These are phyloP conservation scores for Coleophoma crateriformis DNA, from an alignment of 2,329 filamentous ascomycete species.

Conservation along the genomic window DNA sequence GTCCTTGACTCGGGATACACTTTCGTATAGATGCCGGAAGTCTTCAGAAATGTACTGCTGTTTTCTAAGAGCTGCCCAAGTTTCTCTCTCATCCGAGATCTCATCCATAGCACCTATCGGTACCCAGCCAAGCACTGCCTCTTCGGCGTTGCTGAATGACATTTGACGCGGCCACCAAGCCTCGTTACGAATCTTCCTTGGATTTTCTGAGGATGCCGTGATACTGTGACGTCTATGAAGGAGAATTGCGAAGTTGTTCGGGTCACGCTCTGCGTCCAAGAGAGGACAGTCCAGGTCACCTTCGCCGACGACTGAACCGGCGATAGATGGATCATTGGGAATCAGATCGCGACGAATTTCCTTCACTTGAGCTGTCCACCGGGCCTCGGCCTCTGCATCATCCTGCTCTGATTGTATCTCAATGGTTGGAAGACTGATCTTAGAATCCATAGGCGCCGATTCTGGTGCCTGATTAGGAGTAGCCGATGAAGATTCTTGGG, in stretches of 20 bases:
- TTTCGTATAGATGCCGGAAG: conserved; percentile 47
- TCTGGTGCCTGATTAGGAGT: conserved; percentile 4
- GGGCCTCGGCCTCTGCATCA: conserved; percentile 15
- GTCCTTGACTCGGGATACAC: conserved; percentile 45
- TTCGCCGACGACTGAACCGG: conserved; percentile 54
- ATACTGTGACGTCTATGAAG: conserved; percentile 61
- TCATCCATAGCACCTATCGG: conserved; percentile 40
- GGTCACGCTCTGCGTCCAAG: conserved; percentile 40
- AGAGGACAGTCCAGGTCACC: conserved; percentile 51
- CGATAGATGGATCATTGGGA: conserved; percentile 44
- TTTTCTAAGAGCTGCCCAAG: conserved; percentile 26
- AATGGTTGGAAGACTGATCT: conserved; percentile 3
- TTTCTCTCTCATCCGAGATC: conserved; percentile 26
- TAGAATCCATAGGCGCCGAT: conserved; percentile 4
- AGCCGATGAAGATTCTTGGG: conserved; percentile 2
- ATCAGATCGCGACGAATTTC: conserved; percentile 38
- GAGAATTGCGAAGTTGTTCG: conserved; percentile 36
- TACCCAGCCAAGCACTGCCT: conserved; percentile 65
- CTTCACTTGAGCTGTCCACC: conserved; percentile 28
- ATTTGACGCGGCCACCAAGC: conserved; percentile 65
- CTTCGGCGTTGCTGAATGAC: conserved; percentile 71
- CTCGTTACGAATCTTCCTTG: conserved; percentile 40
- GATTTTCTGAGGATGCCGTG: conserved; percentile 27
- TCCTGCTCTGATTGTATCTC: conserved; percentile 10
- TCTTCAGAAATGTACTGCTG: conserved; percentile 41